Conservation (phyloP, 306 rosid genomes). For the Spatholobus suberectus region DNA sequence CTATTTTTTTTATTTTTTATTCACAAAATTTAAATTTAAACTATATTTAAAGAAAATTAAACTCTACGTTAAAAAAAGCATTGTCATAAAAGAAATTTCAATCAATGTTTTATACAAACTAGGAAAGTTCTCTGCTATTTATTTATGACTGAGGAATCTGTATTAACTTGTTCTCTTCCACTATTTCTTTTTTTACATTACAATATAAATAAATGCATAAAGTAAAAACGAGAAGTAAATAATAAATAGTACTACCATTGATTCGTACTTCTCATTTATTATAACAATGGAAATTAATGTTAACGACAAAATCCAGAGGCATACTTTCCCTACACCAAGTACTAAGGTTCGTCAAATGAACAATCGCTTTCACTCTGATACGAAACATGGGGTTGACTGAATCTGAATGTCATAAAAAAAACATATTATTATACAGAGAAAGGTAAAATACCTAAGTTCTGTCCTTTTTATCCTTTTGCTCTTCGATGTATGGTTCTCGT, state of each 20-base stretch:
- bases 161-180: neutral
- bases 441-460: neutral
- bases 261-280: slow-evolving; percentile 18
- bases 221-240: neutral
- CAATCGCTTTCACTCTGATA: slow-evolving; percentile 55
- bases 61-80: neutral
- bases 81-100: neutral
- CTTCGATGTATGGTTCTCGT: slow-evolving; percentile 8
- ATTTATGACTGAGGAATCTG: neutral
- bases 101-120: neutral
- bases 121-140: neutral
- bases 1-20: neutral
- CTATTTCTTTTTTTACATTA: neutral
- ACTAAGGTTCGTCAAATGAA: slow-evolving; percentile 61
- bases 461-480: neutral
- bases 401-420: slow-evolving; percentile 29
- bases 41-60: neutral
- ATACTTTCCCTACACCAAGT: slow-evolving; percentile 35
- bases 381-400: slow-evolving; percentile 46
- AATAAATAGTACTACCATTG: neutral
- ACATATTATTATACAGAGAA: neutral
- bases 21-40: neutral
- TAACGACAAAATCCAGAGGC: slow-evolving; percentile 53
- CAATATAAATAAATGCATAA: neutral
- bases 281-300: slow-evolving; percentile 33